Conservation (phyloP, 2,329 filamentous ascomycete genomes). For the Diaporthe nobilis region DNA sequence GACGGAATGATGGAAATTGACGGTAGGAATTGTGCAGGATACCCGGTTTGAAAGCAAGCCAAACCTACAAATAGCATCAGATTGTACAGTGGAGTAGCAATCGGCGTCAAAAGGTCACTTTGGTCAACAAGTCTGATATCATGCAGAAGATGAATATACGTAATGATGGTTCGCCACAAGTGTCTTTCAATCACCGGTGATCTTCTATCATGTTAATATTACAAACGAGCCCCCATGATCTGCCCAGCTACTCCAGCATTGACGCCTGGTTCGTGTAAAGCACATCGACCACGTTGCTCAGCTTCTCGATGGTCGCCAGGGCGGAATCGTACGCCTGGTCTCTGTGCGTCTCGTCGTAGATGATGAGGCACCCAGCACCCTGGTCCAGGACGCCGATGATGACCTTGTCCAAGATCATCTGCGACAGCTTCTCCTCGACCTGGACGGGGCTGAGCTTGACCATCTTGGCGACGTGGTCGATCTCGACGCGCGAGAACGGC, state of each 20-base stretch:
- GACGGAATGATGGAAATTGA: constrained; percentile 1
- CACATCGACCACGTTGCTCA: constrained; percentile 97
- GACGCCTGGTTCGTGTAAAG: constrained; percentile 98
- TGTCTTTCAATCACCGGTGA: constrained; percentile 32
- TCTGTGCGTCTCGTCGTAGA: constrained; percentile 94
- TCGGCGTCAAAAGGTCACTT: constrained; percentile 36
- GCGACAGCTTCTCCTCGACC: constrained; percentile 97
- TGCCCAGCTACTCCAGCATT: constrained; percentile 80
- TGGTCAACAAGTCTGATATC: constrained; percentile 7
- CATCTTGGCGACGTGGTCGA: constrained; percentile 97
- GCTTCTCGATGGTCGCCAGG: constrained; percentile 93
- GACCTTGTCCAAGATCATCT: constrained; percentile 99
- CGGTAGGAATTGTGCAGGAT: constrained; percentile 35
- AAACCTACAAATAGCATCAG: constrained; percentile 34
- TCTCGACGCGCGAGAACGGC: constrained; percentile 97
- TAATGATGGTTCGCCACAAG: constrained; percentile 21
- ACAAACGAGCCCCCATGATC: constrained; percentile 39
- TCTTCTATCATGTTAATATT: constrained; percentile 47
- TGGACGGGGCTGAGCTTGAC: constrained; percentile 96
- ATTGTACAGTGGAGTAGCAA: constrained; percentile 37
- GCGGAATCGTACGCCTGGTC: constrained; percentile 96
- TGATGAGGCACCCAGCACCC: constrained; percentile 96
- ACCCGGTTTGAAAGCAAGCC: constrained; percentile 40
- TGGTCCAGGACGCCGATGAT: constrained; percentile 98
- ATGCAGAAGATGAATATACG: constrained; percentile 28